phyloP scores from a whole-genome alignment of 164 flowering plant genomes.

The Aristolochia contorta region DNA sequence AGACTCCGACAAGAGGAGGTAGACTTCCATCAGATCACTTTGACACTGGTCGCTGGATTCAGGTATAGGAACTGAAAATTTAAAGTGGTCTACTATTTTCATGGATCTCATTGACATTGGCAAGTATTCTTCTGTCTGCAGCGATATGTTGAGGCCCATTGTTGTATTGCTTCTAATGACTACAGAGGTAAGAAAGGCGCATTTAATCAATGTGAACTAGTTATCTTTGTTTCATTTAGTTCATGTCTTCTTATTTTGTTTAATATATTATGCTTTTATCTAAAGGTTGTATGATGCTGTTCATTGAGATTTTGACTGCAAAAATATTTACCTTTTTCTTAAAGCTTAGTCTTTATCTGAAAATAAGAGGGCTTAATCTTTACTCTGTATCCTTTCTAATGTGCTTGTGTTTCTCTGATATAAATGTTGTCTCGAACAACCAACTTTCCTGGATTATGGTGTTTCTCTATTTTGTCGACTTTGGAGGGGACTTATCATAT shows the following conservation, averaged over 20 bases:
- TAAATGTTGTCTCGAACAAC: too few relatives aligned
- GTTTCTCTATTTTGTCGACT: too few relatives aligned
- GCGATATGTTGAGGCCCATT: conserved; percentile 96
- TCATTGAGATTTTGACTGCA: too few relatives aligned
- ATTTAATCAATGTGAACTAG: neutral
- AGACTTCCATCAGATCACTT: conserved; percentile 67
- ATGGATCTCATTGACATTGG: conserved; percentile 2
- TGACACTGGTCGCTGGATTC: conserved; percentile 83
- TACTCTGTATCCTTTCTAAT: too few relatives aligned
- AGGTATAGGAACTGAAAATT: conserved; percentile 30
- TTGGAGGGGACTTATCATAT: too few relatives aligned
- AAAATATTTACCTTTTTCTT: too few relatives aligned
- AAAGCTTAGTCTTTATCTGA: too few relatives aligned
- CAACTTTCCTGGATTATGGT: too few relatives aligned
- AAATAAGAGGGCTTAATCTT: too few relatives aligned
- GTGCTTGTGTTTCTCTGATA: too few relatives aligned
- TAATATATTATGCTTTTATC: neutral
- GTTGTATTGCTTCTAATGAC: conserved; percentile 88
- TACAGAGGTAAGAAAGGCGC: conserved; percentile 56
- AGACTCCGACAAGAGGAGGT: conserved; percentile 78
- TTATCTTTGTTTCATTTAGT: neutral
- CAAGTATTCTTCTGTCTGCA: conserved; percentile 26
- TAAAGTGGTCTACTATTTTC: neutral
- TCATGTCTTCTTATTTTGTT: neutral
- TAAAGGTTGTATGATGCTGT: too few relatives aligned